These are phyloP conservation scores for Coelastrella sp. DNA, from an alignment of 139 green algal species.

Conservation along the genomic window DNA sequence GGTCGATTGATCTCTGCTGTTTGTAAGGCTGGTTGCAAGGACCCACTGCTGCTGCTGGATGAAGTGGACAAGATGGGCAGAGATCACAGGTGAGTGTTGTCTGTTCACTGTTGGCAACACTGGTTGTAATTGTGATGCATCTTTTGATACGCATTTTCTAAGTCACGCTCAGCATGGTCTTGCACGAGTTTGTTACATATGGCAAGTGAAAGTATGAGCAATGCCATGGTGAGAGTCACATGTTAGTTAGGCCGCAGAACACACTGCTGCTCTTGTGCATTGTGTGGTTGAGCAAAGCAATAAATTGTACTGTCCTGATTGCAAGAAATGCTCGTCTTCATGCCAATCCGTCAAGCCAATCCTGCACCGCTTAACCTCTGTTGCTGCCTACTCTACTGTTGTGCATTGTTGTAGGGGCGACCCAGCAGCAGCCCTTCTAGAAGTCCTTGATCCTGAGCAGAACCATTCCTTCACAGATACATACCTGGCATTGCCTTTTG, in stretches of 20 bases:
- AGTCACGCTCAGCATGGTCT: too few relatives aligned
- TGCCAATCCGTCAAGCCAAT: too few relatives aligned
- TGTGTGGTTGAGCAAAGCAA: too few relatives aligned
- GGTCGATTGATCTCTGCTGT: slow-evolving; percentile 71
- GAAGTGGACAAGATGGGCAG: slow-evolving; percentile 95
- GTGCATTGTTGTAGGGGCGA: slow-evolving; percentile 37
- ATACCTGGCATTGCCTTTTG: slow-evolving; percentile 95
- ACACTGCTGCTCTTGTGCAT: too few relatives aligned
- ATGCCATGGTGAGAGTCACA: too few relatives aligned
- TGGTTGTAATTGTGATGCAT: neutral
- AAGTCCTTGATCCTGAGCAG: slow-evolving; percentile 97
- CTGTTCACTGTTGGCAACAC: neutral
- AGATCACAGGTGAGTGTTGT: slow-evolving; percentile 47
- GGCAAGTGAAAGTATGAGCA: too few relatives aligned
- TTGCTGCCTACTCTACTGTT: neutral
- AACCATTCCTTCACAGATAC: slow-evolving; percentile 93
- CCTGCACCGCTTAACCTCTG: neutral
- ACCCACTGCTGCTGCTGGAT: slow-evolving; percentile 97
- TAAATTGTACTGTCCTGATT: too few relatives aligned
- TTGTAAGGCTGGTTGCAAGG: slow-evolving; percentile 66
- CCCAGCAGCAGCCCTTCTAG: slow-evolving; percentile 81
- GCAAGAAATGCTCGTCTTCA: too few relatives aligned
- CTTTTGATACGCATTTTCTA: too few relatives aligned
- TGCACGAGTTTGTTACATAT: too few relatives aligned
- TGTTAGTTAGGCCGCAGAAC: too few relatives aligned